Base-by-base conservation (phyloP, 192 early-diverging fungal species). In the Backusella westeae region DNA sequence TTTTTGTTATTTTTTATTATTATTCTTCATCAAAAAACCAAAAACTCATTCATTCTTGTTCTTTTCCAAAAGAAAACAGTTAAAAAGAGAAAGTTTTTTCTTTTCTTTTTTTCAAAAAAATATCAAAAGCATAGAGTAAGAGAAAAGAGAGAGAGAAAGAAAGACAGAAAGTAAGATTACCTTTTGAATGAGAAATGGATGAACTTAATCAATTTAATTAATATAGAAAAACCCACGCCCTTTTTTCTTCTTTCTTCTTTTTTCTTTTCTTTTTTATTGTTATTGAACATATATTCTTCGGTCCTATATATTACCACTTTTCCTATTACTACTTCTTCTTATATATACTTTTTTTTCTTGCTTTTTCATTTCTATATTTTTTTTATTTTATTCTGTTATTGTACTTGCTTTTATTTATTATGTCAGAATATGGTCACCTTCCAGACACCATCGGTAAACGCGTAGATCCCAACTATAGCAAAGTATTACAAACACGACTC, bases 391-490 rank as follows among this genome's bases (percentile, higher is more conserved):
- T 59, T 59, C 53, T 59, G 21, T 59, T 59, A 26, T 59, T 53
- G n/a, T 53, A 21, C n/a, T 53, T 53, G n/a, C 49, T 53, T 59
- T 26, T 59, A 59, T 59, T 59, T 59, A 59, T 59, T 59, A 59
- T 59, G 56, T 41, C 69, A 71, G 69, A 71, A 23, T 32, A n/a
- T 41, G 15, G n/a, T 38, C 36, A 41, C 35, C 38, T 78, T 44
- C 77, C 78, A 34, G 73, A 79, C 10, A 49, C 41, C 53, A 81
- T 81, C 9, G 76, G 56, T 59, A 81, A 81, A 75, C 81, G 76
- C 69, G 81, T 85, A 32, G 84, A 85, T 78, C 84, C 81, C 35
- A 44, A 39, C 10, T 82, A 80, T 66, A 73, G 75, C 21, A 69
- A 82, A 74, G 77, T 76, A 10, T 63, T 85, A 38, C 81, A 80